phyloP scores from a whole-genome alignment of 2,329 filamentous ascomycete species.

The Pseudogymnoascus sp. region DNA sequence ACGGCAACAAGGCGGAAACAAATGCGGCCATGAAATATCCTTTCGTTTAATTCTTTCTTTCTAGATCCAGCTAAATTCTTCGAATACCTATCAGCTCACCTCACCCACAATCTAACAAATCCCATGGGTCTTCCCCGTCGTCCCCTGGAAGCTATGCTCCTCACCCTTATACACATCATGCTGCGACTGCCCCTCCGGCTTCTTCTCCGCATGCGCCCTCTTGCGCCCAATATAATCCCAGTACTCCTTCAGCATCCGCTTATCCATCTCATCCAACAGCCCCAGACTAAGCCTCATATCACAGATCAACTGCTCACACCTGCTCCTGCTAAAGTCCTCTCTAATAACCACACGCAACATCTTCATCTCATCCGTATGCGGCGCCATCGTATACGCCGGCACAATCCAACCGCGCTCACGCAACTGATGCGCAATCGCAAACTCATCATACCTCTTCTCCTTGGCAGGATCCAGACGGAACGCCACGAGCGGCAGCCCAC shows the following conservation, averaged over 20 bases:
- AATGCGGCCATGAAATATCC: background rate
- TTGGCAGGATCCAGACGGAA: slow-evolving; percentile 61
- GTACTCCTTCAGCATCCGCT: slow-evolving; percentile 60
- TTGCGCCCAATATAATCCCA: slow-evolving; percentile 51
- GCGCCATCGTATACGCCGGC: slow-evolving; percentile 95
- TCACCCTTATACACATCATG: slow-evolving; percentile 56
- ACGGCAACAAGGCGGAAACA: background rate
- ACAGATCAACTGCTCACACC: slow-evolving; percentile 68
- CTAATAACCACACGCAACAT: slow-evolving; percentile 88
- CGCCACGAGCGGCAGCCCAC: slow-evolving; percentile 80
- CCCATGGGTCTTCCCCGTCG: slow-evolving; percentile 83
- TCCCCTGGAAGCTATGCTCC: slow-evolving; percentile 79
- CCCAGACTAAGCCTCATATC: slow-evolving; percentile 74
- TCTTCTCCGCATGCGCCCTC: background rate
- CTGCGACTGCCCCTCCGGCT: slow-evolving; percentile 13
- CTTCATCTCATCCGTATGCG: slow-evolving; percentile 74
- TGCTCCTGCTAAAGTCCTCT: slow-evolving; percentile 78
- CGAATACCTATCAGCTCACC: background rate
- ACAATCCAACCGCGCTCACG: slow-evolving; percentile 87
- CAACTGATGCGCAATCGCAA: slow-evolving; percentile 74
- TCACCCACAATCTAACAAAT: slow-evolving; percentile 51
- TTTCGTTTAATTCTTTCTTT: background rate
- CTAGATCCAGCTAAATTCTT: no score
- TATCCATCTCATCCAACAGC: slow-evolving; percentile 66
- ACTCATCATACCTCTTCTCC: slow-evolving; percentile 54